A percentile compares a stretch with the other conserved stretches of the same genome.
These are phyloP conservation scores for Rhodotorula sp. DNA, from an alignment of 1,284 basidiomycete species.

Conservation along the genomic window DNA sequence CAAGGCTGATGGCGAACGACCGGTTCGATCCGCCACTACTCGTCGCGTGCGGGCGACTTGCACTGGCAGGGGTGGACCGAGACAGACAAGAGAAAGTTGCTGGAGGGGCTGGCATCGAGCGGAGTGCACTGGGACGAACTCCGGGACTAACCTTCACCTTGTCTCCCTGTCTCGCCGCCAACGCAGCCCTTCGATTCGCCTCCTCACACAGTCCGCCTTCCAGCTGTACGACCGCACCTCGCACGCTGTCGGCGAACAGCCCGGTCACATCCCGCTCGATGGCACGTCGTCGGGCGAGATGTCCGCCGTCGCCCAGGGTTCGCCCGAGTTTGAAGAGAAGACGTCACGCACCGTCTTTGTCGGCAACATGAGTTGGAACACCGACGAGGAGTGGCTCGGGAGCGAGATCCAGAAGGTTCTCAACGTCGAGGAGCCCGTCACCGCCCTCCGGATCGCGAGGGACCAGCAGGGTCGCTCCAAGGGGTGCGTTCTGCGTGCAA, in stretches of 20 bases:
- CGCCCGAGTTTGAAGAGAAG: not conserved
- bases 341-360: conserved; percentile 70
- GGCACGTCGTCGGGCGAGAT: not conserved
- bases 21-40: too few species aligned
- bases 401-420: conserved; percentile 65
- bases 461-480: conserved; percentile 83
- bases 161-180: too few species aligned
- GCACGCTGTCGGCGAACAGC: not conserved
- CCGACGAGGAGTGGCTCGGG: conserved; percentile 93
- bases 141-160: not conserved
- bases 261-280: not conserved
- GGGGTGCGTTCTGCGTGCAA: conserved; percentile 52
- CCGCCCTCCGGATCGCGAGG: conserved; percentile 80
- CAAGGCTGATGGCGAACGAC: too few species aligned
- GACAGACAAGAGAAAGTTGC: too few species aligned
- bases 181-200: not conserved
- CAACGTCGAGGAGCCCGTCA: conserved; percentile 62
- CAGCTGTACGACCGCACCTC: not conserved
- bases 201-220: conserved; percentile 3
- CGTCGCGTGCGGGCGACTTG: too few species aligned
- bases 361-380: conserved; percentile 91
- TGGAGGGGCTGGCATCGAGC: too few species aligned
- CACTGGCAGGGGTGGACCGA: too few species aligned
- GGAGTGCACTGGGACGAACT: not conserved
- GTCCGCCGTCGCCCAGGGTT: not conserved